phyloP scores from a whole-genome alignment of 2,329 filamentous ascomycete species.

The Phialocephala sp. region DNA sequence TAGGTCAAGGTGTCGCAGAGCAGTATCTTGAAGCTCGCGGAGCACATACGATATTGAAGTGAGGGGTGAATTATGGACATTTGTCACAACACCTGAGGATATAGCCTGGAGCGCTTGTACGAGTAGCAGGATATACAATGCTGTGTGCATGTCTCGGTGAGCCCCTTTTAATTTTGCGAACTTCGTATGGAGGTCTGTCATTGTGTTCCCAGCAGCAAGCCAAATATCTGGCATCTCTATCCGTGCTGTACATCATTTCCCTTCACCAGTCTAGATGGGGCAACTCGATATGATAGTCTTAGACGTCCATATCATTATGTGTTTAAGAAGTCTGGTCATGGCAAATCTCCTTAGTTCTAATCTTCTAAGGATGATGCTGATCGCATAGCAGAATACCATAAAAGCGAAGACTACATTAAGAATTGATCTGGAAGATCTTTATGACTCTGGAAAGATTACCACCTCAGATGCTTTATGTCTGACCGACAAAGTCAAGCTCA shows the following conservation, averaged over 20 bases:
- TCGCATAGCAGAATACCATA: neutral
- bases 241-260: too few relatives aligned
- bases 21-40: slow-evolving; percentile 88
- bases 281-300: too few relatives aligned
- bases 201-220: too few relatives aligned
- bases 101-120: neutral
- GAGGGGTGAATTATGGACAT: slow-evolving; percentile 21
- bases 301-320: too few relatives aligned
- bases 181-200: too few relatives aligned
- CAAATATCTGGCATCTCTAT: too few relatives aligned
- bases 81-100: neutral
- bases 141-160: neutral
- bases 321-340: too few relatives aligned
- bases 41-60: slow-evolving; percentile 77
- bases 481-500: slow-evolving; percentile 86
- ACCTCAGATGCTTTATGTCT: slow-evolving; percentile 35
- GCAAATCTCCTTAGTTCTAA: neutral
- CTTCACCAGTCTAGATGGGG: too few relatives aligned
- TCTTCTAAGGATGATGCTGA: neutral
- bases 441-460: neutral
- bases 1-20: slow-evolving; percentile 85
- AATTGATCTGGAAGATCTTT: neutral
- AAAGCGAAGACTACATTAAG: neutral
- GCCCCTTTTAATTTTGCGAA: neutral
- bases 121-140: neutral